Base-by-base conservation (phyloP, 176 grass and related monocot species). In the Eleusine indica region DNA sequence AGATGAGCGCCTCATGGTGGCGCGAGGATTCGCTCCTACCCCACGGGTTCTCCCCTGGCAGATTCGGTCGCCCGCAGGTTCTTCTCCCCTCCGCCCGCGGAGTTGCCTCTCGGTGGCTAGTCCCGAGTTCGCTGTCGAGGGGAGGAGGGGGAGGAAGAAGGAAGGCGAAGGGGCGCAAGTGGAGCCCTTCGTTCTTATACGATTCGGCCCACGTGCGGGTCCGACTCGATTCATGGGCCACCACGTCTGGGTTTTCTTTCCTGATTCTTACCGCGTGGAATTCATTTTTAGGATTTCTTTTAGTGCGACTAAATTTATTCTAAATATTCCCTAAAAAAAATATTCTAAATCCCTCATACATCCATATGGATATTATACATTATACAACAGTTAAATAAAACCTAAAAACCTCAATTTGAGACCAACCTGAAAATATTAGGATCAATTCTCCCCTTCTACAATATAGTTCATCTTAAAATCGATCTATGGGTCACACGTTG, bases 1-100 rank as follows among this genome's bases (percentile, higher is more conserved):
- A 44, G 85, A 84, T 75, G 76, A 83, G 62, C 85, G 85, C 89
- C 89, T 91, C 89, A 91, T 91, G 75, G 65, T 80, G 64, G 37
- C 38, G 2, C 42, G 43, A 15, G 52, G 65, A 21, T 38, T 58
- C 21, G 5, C 64, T 54, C 22, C 28, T 37, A 39, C 9, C 47
- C 32, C 38, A 61, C 37, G 39, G 49, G 47, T 48, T 48, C 61
- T 67, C 35, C 81, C 30, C n/a, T 28, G 17, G 56, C 35, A 37
- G 74, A 77, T 88, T 65, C 25, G 65, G 65, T 40, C 21, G 28
- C 49, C 67, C 56, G 41, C 56, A 4, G 58, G 61, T 29, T 70
- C 71, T 44, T 72, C 57, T 49, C 56, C 68, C 30, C 40, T 62
- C 39, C 61, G 71, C 48, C 67, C 84, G 61, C 62, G 41, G 84